Evolutionary conservation across 2,329 filamentous ascomycete species (phyloP).

Genomic region (Penicillium vulpinum): DNA sequence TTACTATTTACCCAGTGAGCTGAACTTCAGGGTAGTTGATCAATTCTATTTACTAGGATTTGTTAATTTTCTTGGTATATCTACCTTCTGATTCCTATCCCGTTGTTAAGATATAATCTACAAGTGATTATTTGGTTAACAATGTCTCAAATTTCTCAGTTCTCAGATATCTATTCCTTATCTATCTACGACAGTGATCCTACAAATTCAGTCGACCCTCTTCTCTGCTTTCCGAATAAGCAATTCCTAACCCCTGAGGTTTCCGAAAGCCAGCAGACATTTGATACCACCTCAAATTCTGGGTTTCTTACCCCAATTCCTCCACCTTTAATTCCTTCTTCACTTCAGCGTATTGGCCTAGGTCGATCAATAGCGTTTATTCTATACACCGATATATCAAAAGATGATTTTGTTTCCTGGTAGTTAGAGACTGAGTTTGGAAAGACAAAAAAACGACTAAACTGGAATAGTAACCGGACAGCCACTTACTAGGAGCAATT

Average conservation of each 20-base stretch:
- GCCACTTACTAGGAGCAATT: no score
- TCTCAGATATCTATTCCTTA: no score
- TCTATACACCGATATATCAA: neutral
- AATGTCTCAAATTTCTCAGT: no score
- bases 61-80: no score
- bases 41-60: no score
- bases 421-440: neutral
- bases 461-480: neutral
- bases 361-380: neutral
- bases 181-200: neutral
- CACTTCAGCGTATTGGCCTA: no score
- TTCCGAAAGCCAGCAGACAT: neutral
- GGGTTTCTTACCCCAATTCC: neutral
- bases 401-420: neutral
- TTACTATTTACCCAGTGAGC: no score
- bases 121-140: no score
- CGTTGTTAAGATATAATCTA: no score
- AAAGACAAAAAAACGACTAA: neutral
- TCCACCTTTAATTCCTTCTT: neutral
- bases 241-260: neutral
- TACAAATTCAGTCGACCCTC: neutral
- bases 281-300: neutral
- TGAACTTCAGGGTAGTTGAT: no score
- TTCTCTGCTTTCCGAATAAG: neutral
- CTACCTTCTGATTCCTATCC: no score